phyloP scores from a whole-genome alignment of 495 filamentous ascomycete species.

The Penicillium antarcticum region DNA sequence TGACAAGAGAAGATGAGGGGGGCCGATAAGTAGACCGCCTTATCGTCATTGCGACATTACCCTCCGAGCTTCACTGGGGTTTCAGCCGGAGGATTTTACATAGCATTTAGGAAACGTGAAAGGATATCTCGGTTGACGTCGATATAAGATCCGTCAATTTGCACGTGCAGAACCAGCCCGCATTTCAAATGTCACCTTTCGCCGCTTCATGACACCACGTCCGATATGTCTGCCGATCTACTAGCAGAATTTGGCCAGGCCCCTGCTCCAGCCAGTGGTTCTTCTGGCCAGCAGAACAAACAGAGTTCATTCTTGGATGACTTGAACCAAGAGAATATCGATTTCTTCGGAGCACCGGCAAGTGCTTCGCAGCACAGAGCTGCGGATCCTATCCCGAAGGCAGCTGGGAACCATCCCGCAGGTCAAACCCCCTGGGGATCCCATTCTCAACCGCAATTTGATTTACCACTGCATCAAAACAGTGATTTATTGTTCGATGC shows the following conservation, averaged over 20 bases:
- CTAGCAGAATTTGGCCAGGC: conserved; percentile 63
- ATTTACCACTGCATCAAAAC: conserved; percentile 19
- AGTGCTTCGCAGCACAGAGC: neutral
- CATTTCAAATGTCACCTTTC: neutral
- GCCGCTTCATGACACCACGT: conserved; percentile 7
- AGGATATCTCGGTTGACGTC: neutral
- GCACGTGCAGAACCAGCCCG: neutral
- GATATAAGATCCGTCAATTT: neutral
- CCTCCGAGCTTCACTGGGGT: neutral
- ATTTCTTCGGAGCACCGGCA: conserved; percentile 10
- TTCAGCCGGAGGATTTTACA: neutral
- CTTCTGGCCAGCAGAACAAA: conserved; percentile 12
- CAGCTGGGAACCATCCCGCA: conserved; percentile 5
- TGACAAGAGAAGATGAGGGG: conserved; percentile 10
- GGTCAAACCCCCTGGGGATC: conserved; percentile 3
- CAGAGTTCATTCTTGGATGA: conserved; percentile 24
- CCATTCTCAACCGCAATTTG: conserved; percentile 10
- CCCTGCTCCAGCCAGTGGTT: conserved; percentile 16
- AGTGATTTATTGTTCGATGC: conserved; percentile 48
- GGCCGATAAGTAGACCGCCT: conserved; percentile 21
- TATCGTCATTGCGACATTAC: conserved; percentile 18
- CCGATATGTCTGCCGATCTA: conserved; percentile 69
- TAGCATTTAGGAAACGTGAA: too few relatives aligned
- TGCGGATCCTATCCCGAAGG: neutral
- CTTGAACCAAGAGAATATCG: conserved; percentile 23